Evolutionary conservation across 208 protist species (phyloP), one percentile per base, ranked within the genome.

Genomic region (Crithidia bombi): DNA sequence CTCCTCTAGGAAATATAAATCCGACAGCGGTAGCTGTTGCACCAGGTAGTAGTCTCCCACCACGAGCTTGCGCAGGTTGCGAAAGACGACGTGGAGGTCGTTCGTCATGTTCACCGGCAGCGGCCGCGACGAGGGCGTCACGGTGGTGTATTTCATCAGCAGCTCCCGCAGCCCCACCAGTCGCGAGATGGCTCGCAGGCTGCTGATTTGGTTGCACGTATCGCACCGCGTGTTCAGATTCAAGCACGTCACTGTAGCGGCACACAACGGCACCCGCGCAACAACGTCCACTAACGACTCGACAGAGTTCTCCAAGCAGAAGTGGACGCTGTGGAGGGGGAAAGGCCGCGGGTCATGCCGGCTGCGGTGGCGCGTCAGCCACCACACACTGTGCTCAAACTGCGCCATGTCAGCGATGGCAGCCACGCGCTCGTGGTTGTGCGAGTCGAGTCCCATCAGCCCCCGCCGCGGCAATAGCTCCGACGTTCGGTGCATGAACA

Each of bases 11-110:
- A 52, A 39, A 2, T 36, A 23, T n/a, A 80, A 25, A 26, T 62
- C 47, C 32, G 47, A n/a, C 32, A 80, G 62, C 2, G 74, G 67
- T 2, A 75, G 55, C 28, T 65, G 67, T 23, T 72, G 47, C 39
- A 80, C 66, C n/a, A 79, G 51, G 32, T 74, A 61, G 67, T 68
- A 79, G 39, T 73, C 73, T 0, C 66, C 65, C 17, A 79, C 55
- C 14, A 69, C 61, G 15, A 79, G 73, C 59, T 69, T 64, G 52
- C 67, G 66, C 33, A 79, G 61, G 30, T 69, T 63, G 6, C 65
- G 50, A 19, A 73, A 69, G 0, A 79, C 65, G 33, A 44, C 65
- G 61, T 68, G 66, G 25, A 79, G 61, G 21, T 73, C 72, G 38
- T 61, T 47, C 6, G 57, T 61, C 57, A 78, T 62, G 11, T 19